A percentile compares a stretch with the other conserved stretches of the same genome.
phyloP scores from a whole-genome alignment of 2,329 filamentous ascomycete genomes.

The Alternaria longipes region DNA sequence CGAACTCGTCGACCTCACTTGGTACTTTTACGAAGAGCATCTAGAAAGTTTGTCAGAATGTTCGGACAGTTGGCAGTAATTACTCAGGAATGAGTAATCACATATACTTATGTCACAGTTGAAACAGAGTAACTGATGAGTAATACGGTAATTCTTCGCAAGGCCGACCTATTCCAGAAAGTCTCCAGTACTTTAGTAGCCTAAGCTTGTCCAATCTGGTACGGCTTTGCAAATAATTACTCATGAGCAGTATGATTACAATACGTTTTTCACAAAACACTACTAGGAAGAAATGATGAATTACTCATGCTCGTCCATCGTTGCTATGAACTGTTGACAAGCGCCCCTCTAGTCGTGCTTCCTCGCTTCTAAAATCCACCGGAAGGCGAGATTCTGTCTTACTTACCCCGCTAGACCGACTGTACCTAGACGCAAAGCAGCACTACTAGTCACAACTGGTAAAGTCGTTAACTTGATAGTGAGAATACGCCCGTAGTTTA shows the following conservation, averaged over 20 bases:
- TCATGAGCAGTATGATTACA: neutral
- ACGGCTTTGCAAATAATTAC: neutral
- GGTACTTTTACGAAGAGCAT: neutral
- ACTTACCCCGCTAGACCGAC: neutral
- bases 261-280: neutral
- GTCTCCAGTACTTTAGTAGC: neutral
- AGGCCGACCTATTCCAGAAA: neutral
- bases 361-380: neutral
- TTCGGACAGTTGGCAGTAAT: neutral
- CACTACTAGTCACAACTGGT: neutral
- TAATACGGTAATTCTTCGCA: neutral
- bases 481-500: neutral
- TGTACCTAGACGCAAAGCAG: neutral
- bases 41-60: neutral
- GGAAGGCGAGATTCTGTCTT: neutral
- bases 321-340: neutral
- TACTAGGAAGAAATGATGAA: neutral
- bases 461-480: neutral
- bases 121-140: neutral
- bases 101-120: neutral
- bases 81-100: neutral
- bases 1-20: neutral
- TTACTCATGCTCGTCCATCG: neutral
- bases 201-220: neutral
- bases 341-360: neutral